Evolutionary conservation across 2,329 filamentous ascomycete genomes (phyloP).

Genomic region (Venturia nashicola): DNA sequence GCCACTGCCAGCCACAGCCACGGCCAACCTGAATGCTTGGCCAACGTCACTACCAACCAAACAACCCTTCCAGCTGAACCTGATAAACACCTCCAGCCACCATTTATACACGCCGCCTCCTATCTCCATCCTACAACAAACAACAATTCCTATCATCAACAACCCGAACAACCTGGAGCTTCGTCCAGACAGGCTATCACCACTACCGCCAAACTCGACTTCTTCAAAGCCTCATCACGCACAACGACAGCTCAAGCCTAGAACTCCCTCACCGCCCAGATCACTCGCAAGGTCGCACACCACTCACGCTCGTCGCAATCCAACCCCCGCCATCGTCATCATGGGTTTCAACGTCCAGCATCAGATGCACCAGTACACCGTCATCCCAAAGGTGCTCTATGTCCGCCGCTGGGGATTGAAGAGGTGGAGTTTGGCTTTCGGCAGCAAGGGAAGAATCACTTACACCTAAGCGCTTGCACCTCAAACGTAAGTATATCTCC

Average conservation of each 20-base stretch:
- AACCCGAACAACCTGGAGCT: not conserved
- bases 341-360: conserved; percentile 5
- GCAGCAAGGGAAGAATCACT: not conserved
- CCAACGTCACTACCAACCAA: not conserved
- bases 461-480: not conserved
- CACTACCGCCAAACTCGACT: not conserved
- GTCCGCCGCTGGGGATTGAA: conserved; percentile 1
- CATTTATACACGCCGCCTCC: not conserved
- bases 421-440: conserved; percentile 4
- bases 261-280: too few species aligned
- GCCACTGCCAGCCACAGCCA: too few species aligned
- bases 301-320: not conserved
- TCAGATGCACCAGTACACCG: conserved; percentile 5
- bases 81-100: not conserved
- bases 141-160: not conserved
- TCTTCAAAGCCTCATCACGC: not conserved
- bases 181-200: too few species aligned
- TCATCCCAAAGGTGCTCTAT: conserved; percentile 1
- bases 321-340: not conserved
- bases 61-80: not conserved
- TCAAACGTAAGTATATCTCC: too few species aligned
- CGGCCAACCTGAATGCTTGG: not conserved
- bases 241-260: too few species aligned
- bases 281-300: not conserved
- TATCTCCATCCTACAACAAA: not conserved